Conservation (phyloP, 768 basidiomycete genomes). For the Pleurotus citrinopileatus region DNA sequence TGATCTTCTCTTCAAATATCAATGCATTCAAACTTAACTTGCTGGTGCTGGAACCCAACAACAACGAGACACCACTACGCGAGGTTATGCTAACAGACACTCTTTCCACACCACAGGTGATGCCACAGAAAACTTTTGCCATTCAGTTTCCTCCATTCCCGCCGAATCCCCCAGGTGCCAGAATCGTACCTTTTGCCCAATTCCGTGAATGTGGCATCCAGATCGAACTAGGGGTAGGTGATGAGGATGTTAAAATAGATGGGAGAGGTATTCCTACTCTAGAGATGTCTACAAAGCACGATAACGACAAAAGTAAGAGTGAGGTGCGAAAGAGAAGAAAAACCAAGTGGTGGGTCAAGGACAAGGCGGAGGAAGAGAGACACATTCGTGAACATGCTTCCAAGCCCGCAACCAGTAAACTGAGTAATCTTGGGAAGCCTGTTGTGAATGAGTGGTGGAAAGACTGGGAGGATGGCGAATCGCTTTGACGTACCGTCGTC, state of each 20-base stretch:
- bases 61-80: too few species aligned
- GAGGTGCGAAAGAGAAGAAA: slow-evolving; percentile 50
- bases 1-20: too few species aligned
- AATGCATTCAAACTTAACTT: too few species aligned
- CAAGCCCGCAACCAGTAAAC: background rate
- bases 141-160: slow-evolving; percentile 29
- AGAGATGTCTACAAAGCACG: slow-evolving; percentile 47
- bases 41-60: too few species aligned
- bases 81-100: too few species aligned
- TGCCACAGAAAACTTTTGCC: too few species aligned
- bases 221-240: slow-evolving; percentile 30
- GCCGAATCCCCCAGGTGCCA: slow-evolving; percentile 31
- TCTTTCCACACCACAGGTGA: too few species aligned
- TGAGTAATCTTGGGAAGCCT: background rate
- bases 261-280: slow-evolving; percentile 67
- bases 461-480: slow-evolving; percentile 66
- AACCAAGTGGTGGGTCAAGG: slow-evolving; percentile 18
- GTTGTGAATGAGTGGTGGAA: slow-evolving; percentile 57
- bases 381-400: background rate
- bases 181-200: slow-evolving; percentile 51
- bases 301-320: slow-evolving; percentile 54
- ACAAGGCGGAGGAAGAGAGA: slow-evolving; percentile 19
- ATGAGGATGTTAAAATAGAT: slow-evolving; percentile 62
- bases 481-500: slow-evolving; percentile 39
- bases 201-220: slow-evolving; percentile 61